Conservation (phyloP, 176 grass and related monocot species). For the Lolium perenne region DNA sequence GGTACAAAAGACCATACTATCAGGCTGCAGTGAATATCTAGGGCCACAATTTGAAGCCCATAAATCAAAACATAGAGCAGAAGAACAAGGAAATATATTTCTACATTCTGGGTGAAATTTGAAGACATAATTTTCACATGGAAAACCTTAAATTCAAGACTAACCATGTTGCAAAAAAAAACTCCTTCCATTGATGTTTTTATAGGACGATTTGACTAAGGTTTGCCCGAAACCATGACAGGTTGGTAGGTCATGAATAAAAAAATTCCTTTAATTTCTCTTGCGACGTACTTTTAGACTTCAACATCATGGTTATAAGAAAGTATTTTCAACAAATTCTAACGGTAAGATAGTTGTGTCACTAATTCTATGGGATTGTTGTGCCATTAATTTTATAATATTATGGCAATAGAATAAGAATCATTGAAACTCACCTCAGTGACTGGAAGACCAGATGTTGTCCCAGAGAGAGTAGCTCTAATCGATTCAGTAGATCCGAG, state of each 20-base stretch:
- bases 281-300: neutral
- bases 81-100: constrained; percentile 31
- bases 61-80: constrained; percentile 1
- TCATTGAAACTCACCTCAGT: constrained; percentile 64
- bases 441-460: constrained; percentile 91
- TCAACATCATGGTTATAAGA: neutral
- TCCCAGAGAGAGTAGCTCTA: constrained; percentile 69
- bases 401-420: constrained; percentile 35
- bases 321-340: neutral
- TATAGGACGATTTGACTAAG: neutral
- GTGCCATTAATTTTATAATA: neutral
- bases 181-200: neutral
- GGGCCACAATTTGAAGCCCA: constrained; percentile 9
- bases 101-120: neutral
- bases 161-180: neutral
- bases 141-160: constrained; percentile 19
- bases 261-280: constrained; percentile 11
- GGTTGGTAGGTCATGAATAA: neutral
- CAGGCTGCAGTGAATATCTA: neutral
- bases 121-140: constrained; percentile 17
- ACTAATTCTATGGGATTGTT: neutral
- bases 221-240: neutral
- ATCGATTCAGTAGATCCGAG: constrained; percentile 84
- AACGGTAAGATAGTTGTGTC: constrained; percentile 2
- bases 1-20: constrained; percentile 5